Base-by-base conservation (phyloP, 257 asterid genomes). In the Primulina eburnea region DNA sequence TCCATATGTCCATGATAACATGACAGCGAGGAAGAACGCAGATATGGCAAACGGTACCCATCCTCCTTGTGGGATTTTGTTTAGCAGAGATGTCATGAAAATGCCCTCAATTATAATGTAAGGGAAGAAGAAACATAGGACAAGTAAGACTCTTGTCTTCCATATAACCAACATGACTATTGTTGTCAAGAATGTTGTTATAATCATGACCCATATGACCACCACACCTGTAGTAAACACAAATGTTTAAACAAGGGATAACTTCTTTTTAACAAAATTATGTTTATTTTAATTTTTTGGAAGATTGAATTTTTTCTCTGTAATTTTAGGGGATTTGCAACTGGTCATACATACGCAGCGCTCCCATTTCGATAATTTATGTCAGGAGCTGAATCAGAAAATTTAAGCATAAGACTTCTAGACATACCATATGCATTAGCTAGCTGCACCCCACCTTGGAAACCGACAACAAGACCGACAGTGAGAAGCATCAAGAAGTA, bases 141-240 rank as follows among this genome's bases (percentile, higher is more conserved):
- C 71, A 2, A 86, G 79, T n/a, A 81, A 7, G 2, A 86, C 62
- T 29, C 75, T 77, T 2, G 80, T 76, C 66, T 86, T 78, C 95
- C 91, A 88, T 53, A 85, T 79, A 2, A 88, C 78, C 57, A 84
- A 64, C 96, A 89, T 89, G 35, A 88, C 88, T 58, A 90, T 7
- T 0, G 88, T 43, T 32, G 81, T 80, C 69, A 87, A 71, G 9
- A 81, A 30, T 7, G 96, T 89, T 28, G 95, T 88, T 62, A 89
- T 89, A 6, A 89, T 83, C 96, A 89, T 87, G 30, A 87, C 92
- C 95, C 89, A 86, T 65, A 83, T 86, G 60, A 90, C 96, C 32
- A 84, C 95, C 74, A 86, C 90, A 12, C 87, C 85, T 81, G 77
- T 28, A 76, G 59, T 7, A 34, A 6, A 34, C 38, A 34, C 38